Base-by-base conservation (phyloP, 2,329 filamentous ascomycete genomes). In the Huntiella omanensis region DNA sequence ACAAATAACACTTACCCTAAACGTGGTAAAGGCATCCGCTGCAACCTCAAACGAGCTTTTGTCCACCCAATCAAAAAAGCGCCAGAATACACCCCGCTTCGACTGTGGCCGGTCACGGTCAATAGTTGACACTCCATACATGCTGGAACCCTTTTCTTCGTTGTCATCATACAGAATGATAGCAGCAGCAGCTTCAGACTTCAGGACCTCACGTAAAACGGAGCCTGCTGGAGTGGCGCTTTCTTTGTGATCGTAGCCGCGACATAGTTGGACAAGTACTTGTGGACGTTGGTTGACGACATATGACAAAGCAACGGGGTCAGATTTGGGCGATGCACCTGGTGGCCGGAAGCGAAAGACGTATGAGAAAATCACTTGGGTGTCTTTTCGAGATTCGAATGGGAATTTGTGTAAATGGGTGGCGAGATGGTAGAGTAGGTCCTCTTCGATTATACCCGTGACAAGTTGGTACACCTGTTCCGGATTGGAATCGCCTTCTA, bases 51-150 rank as follows among this genome's bases (percentile, higher is more conserved):
- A 98, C 28, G 83, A 87, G 54, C 86, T 85, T 63, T 85, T 85
- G 64, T 96, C 87, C 56, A 98, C 93, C 85, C 88, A 98, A 51
- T 82, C 77, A 58, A 98, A 96, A 64, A 96, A 96, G 40, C 75
- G 80, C 91, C 91, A 98, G 60, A 98, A 95, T 2, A 95, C 77
- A 3, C 88, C 88, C 39, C 77, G 72, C 10, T 87, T 87, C 40
- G 73, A 80, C 55, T 91, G 82, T 33, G 73, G 76, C 36, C 76
- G 64, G 50, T 84, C 80, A 40, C 80, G 75, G 55, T 91, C 82
- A 51, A 95, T 83, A 16, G 75, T 78, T 44, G 72, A 77, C 35
- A 93, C 68, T 37, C 85, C 82, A 52, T 85, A 77, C n/a, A 75
- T 73, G 54, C 75, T 79, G 47, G 80, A 83, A 28, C 80, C 77